Evolutionary conservation across 23 red algal species (phyloP), one percentile per base, ranked within the genome.

Genomic region (Gracilaria domingensis): DNA sequence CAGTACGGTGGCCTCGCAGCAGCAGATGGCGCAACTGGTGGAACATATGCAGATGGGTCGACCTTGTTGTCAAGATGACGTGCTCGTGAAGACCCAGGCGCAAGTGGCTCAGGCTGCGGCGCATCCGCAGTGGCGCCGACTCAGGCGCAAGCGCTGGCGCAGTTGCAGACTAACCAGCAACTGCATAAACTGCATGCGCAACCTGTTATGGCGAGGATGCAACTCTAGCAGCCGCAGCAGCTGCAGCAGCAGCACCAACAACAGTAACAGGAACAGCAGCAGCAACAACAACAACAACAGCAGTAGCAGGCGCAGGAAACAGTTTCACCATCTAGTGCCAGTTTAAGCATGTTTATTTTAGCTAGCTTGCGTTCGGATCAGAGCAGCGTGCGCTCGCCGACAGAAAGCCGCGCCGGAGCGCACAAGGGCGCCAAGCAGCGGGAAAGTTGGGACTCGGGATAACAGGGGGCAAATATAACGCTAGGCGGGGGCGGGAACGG

Each of bases 91-190:
- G 28, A 81, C 1, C 35, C 77, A 59, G 25, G 49, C 77, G 3
- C 77, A 81, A 40, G 28, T 2, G 25, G 77, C 77, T 5, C 77
- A 81, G 48, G 77, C 25, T 1, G 32, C 17, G 18, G 77, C 69
- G 11, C 34, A 74, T 44, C 34, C 17, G 69, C 35, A 6, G 34
- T 18, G 28, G 36, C 14, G 28, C 69, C 21, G 35, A 21, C 69
- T 44, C 69, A 77, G 45, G 69, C 69, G 14, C 35, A 75, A 44
- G 72, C 72, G 9, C 72, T 39, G 34, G 69, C 69, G 39, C 72
- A 77, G 25, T 40, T 20, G 26, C 38, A 77, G 42, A 23, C 40
- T 28, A 34, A 77, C 21, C 21, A 24, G 5, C 72, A 51, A n/a
- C n/a, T 37, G 30, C 72, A 77, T 8, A 11, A 67, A 4, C 32